Evolutionary conservation across 1,139 yeast species (phyloP).

Genomic region (Diutina siamensis): DNA sequence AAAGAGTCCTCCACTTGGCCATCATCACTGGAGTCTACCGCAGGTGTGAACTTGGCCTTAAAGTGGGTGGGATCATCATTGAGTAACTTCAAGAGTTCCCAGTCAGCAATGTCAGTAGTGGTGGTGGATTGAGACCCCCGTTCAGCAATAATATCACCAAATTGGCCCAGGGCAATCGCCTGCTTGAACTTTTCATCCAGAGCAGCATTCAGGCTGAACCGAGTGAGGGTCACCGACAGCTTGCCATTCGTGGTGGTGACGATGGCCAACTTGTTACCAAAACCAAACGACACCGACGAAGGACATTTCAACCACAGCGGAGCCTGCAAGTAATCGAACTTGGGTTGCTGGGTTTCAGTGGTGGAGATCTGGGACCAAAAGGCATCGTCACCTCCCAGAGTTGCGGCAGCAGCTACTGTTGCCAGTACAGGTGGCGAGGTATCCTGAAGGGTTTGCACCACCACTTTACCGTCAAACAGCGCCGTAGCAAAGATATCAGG

Average conservation of each 20-base stretch:
- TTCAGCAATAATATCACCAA: conserved; percentile 40
- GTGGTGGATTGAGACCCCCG: conserved; percentile 30
- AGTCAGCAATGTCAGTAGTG: conserved; percentile 51
- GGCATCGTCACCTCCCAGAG: conserved; percentile 39
- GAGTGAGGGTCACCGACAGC: conserved; percentile 38
- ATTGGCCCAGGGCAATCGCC: conserved; percentile 50
- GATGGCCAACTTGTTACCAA: conserved; percentile 78
- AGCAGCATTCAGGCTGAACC: conserved; percentile 29
- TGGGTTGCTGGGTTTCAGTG: conserved; percentile 52
- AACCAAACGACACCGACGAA: conserved; percentile 75
- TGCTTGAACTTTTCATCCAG: conserved; percentile 16
- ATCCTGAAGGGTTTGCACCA: conserved; percentile 82
- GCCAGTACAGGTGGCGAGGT: conserved; percentile 36
- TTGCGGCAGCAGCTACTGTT: background rate
- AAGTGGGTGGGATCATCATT: conserved; percentile 27
- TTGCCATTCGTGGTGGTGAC: conserved; percentile 35
- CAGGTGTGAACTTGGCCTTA: conserved; percentile 23
- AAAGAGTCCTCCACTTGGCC: conserved; percentile 34
- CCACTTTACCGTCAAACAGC: conserved; percentile 80
- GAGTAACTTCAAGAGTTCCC: conserved; percentile 60
- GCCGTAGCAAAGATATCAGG: conserved; percentile 94
- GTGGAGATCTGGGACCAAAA: conserved; percentile 79
- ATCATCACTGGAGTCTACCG: conserved; percentile 11
- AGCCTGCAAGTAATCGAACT: conserved; percentile 58
- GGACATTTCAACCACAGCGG: conserved; percentile 83